phyloP scores from a whole-genome alignment of 2,329 filamentous ascomycete genomes.

The Drechslerella dactyloides region DNA sequence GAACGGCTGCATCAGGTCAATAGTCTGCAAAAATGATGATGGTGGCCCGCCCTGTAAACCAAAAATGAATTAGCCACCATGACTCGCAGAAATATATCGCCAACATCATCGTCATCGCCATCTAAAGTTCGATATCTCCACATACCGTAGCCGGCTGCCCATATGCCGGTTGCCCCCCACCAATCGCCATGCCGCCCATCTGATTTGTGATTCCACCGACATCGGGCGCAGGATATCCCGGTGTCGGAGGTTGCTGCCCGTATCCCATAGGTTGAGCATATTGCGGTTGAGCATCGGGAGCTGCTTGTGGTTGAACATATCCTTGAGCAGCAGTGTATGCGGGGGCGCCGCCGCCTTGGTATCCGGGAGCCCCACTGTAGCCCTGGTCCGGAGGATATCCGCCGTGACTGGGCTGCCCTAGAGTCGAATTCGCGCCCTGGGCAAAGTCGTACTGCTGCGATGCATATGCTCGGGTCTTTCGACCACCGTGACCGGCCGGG shows the following conservation, averaged over 20 bases:
- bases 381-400: conserved; percentile 62
- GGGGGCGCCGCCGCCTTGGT: conserved; percentile 57
- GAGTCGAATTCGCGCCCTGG: conserved; percentile 78
- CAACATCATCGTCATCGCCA: conserved; percentile 19
- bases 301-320: conserved; percentile 56
- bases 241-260: conserved; percentile 58
- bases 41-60: conserved; percentile 25
- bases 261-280: conserved; percentile 35
- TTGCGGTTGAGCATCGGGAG: conserved; percentile 55
- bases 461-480: conserved; percentile 95
- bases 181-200: conserved; percentile 79
- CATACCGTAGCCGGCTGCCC: conserved; percentile 61
- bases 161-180: conserved; percentile 61
- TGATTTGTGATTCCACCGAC: conserved; percentile 78
- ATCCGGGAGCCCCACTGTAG: conserved; percentile 60
- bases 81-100: conserved; percentile 82
- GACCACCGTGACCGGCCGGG: conserved; percentile 64
- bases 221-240: conserved; percentile 67
- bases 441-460: conserved; percentile 94
- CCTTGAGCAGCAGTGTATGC: conserved; percentile 60
- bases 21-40: conserved; percentile 42
- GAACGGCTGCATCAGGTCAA: conserved; percentile 91
- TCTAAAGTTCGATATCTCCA: conserved; percentile 52
- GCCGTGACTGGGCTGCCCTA: conserved; percentile 62
- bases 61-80: conserved; percentile 17